Conservation (phyloP, 2,329 filamentous ascomycete genomes). For the Macrophomina phaseolina region DNA sequence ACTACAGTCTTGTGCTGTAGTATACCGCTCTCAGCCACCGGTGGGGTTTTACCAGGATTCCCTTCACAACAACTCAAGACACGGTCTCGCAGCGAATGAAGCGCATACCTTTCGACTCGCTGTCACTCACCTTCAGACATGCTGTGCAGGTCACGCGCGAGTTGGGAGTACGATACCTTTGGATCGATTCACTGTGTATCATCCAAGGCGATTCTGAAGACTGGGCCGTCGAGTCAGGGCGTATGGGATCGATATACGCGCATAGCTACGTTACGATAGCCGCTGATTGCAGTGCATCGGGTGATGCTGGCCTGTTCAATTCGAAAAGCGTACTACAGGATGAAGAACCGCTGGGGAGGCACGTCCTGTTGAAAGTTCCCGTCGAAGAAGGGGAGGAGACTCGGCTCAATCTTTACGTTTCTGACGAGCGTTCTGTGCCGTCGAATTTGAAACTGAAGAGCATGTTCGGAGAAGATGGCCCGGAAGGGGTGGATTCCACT, state of each 20-base stretch:
- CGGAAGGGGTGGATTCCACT: background rate
- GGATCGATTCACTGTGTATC: constrained; percentile 26
- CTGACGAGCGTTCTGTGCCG: too few relatives aligned
- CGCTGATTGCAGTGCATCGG: background rate
- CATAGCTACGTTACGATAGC: constrained; percentile 4
- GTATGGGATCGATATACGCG: constrained; percentile 18
- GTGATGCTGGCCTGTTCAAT: background rate
- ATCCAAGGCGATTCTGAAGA: background rate
- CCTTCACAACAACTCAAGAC: background rate
- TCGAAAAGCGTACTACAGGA: background rate
- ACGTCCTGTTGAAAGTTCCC: background rate
- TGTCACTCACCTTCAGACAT: constrained; percentile 27
- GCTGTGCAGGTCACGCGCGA: constrained; percentile 12
- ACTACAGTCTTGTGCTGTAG: background rate
- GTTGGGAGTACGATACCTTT: constrained; percentile 24
- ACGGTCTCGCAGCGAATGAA: background rate
- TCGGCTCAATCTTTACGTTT: too few relatives aligned
- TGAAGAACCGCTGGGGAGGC: background rate
- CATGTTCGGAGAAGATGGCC: background rate
- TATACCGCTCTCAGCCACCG: constrained; percentile 9
- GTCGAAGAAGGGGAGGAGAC: too few relatives aligned
- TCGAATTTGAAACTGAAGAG: too few relatives aligned
- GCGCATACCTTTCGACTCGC: background rate
- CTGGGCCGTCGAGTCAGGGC: constrained; percentile 10
- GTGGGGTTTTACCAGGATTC: background rate